Evolutionary conservation across 352 stramenopile species (phyloP), one percentile per base, ranked within the genome.

Genomic region (Phytopythium sindhum): DNA sequence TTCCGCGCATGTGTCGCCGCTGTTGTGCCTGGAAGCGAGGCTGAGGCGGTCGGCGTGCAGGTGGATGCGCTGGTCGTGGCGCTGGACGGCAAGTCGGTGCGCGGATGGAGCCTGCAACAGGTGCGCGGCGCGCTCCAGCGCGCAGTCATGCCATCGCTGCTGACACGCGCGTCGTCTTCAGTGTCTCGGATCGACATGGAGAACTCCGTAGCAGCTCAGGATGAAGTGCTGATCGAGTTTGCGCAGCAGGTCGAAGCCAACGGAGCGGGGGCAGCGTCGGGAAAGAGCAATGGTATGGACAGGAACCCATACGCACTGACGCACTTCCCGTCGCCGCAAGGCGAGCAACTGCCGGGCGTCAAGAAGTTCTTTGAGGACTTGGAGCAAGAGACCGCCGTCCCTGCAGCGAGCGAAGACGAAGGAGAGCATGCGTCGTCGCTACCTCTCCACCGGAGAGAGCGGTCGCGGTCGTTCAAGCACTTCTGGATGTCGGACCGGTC

Each of bases 401-500:
- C 68, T 2, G 51, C 76, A 42, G 64, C 71, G n/a, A 70, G 50
- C 42, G 58, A 70, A 53, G 62, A 72, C 28, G 58, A 65, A 57
- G 60, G 11, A 14, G 57, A 51, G 41, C 39, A 31, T 14, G 24
- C 28, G 14, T 31, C 41, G 11, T 12, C 28, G n/a, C 61, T 66
- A 1, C 68, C 72, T 2, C 64, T 73, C 21, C 69, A 77, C 15
- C 72, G 69, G 17, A 70, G 81, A 14, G 70, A 85, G 29, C 72
- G 85, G 31, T 78, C 80, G 31, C 83, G 84, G 48, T 91, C 81
- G 23, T 78, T 93, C 65, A 94, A 92, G 59, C 85, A 93, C 66
- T 96, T 96, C 63, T 96, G 87, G 87, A 96, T 96, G 87, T 96
- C 87, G 54, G 87, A 96, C 63, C 81, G 87, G 21, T 92, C 86